Percentiles rank a stretch among this genome's conserved stretches.
Evolutionary conservation across 169 alveolate species (phyloP).

Genomic region (Cryptosporidium sp.): DNA sequence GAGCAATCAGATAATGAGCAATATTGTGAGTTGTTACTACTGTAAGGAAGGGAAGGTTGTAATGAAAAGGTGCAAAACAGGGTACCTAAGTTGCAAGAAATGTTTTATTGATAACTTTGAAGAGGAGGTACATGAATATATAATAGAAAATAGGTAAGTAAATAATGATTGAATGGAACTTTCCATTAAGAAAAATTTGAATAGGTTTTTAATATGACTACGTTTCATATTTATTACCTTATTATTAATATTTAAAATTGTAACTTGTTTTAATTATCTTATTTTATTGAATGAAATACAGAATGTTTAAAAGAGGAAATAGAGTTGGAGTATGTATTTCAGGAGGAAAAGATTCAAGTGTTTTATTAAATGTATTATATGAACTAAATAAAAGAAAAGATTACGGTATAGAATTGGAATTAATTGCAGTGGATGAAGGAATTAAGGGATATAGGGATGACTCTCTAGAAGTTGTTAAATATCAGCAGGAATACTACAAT

Average conservation of each 20-base stretch:
- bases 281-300: background rate
- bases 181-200: background rate
- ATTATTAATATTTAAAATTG: too few relatives aligned
- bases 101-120: constrained; percentile 95
- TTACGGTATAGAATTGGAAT: constrained; percentile 90
- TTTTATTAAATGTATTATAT: constrained; percentile 93
- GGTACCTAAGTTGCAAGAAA: constrained; percentile 89
- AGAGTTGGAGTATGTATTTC: constrained; percentile 96
- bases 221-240: background rate
- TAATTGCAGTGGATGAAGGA: constrained; percentile 98
- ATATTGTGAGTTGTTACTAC: background rate
- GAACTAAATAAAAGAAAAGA: constrained; percentile 91
- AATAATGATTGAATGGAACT: background rate
- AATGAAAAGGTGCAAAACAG: constrained; percentile 91
- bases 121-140: constrained; percentile 93
- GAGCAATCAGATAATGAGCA: background rate
- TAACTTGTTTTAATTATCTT: background rate
- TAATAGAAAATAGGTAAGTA: constrained; percentile 77
- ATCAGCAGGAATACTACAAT: constrained; percentile 85
- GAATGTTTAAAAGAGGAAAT: constrained; percentile 89
- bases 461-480: constrained; percentile 93
- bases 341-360: constrained; percentile 99
- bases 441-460: constrained; percentile 97
- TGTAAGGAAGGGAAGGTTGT: constrained; percentile 87
- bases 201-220: too few relatives aligned